phyloP scores from a whole-genome alignment of 192 early-diverging fungal genomes.

The Rhizoclosmatium sp. region DNA sequence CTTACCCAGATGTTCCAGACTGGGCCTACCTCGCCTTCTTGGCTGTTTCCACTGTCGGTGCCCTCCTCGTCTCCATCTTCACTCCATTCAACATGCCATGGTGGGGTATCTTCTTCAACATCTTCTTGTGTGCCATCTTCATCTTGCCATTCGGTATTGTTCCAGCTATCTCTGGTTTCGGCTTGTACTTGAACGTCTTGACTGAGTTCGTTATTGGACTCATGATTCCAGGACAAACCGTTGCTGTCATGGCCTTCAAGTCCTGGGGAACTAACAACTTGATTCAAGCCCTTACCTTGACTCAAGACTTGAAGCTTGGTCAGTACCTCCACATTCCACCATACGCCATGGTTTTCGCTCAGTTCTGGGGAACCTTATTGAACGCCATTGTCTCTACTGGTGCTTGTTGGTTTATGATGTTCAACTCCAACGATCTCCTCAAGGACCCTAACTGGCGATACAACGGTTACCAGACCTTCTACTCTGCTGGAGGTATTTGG shows the following conservation, averaged over 20 bases:
- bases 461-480: slow-evolving; percentile 60
- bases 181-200: slow-evolving; percentile 64
- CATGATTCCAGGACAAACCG: slow-evolving; percentile 66
- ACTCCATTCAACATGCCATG: slow-evolving; percentile 75
- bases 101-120: slow-evolving; percentile 65
- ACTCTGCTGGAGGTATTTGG: slow-evolving; percentile 76
- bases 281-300: slow-evolving; percentile 53
- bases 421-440: slow-evolving; percentile 19
- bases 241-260: slow-evolving; percentile 79
- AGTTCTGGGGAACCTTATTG: slow-evolving; percentile 63
- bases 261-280: slow-evolving; percentile 60
- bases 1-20: slow-evolving; percentile 54
- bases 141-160: slow-evolving; percentile 75
- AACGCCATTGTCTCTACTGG: slow-evolving; percentile 22
- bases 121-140: slow-evolving; percentile 33
- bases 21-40: slow-evolving; percentile 66
- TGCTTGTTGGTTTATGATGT: slow-evolving; percentile 30
- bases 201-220: slow-evolving; percentile 70
- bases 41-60: slow-evolving; percentile 21
- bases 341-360: slow-evolving; percentile 77
- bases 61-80: slow-evolving; percentile 7
- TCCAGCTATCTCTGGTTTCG: slow-evolving; percentile 64
- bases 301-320: slow-evolving; percentile 68
- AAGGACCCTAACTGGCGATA: slow-evolving; percentile 38
- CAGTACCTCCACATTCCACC: slow-evolving; percentile 83